Evolutionary conservation across 192 early-diverging fungal species (phyloP), one percentile per base, ranked within the genome.

Genomic region (Coemansia interrupta): DNA sequence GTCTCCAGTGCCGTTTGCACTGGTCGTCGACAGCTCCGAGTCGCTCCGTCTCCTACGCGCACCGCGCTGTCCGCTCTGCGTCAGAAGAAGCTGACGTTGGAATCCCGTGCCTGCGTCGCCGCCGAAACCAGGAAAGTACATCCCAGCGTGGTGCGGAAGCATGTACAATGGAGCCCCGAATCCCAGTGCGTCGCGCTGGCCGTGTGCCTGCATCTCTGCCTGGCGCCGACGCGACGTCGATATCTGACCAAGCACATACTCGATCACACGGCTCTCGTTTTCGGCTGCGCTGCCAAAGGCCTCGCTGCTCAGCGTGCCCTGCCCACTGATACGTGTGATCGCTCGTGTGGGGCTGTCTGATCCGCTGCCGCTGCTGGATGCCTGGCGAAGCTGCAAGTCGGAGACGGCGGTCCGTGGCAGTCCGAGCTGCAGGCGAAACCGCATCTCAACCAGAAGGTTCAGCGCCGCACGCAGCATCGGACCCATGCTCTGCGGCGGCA

Each of bases 391-490:
- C 32, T 36, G 32, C 32, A 36, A 2, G 5, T 36, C 32, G 32
- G 32, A 1, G 29, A 49, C 40, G 45, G 63, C 15, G 15, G 30
- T 56, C 24, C 73, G 63, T 3, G 74, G 74, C 28, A 78, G 50
- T 0, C 74, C 74, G 6, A 78, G 62, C 45, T 68, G 74, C 55
- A 78, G 29, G 11, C 74, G 64, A 48, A 78, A 78, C 46, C 74
- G 74, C 74, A 78, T 78, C 36, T 78, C 74, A 7, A 78, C 74
- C 23, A 78, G 32, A 8, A 78, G 51, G 24, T 78, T 78, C 40
- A 78, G 50, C 10, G 74, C 74, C 0, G 74, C 74, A 1, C 74
- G 64, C 50, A 78, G 49, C 74, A 78, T 78, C 23, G 74, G 74
- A 0, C 74, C 74, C 60, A 78, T 61, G 17, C 65, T 58, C 11